phyloP scores from a whole-genome alignment of 495 filamentous ascomycete species.

The Polyplosphaeria fusca region DNA sequence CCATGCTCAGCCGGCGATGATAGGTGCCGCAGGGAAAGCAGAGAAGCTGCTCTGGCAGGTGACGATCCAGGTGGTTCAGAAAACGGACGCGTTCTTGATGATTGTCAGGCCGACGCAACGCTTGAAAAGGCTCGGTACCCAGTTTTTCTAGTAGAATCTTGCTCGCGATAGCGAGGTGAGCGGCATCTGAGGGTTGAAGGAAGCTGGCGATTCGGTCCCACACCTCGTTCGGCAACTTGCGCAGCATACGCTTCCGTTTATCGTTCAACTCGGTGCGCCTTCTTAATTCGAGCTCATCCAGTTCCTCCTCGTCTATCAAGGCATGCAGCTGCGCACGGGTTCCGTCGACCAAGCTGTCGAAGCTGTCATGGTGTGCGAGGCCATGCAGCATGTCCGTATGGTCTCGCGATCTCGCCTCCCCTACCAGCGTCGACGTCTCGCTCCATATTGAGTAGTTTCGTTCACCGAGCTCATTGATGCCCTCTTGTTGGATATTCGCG shows the following conservation, averaged over 20 bases:
- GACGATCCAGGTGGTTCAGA: constrained; percentile 46
- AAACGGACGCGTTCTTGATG: constrained; percentile 46
- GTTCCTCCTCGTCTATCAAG: not conserved
- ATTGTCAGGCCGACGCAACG: constrained; percentile 44
- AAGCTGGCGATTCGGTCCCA: constrained; percentile 47
- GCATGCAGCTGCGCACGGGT: not conserved
- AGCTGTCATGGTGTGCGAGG: constrained; percentile 11
- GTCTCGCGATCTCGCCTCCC: constrained; percentile 9
- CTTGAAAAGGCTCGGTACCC: constrained; percentile 38
- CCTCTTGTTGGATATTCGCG: not conserved
- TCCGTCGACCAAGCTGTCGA: constrained; percentile 7
- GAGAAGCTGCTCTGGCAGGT: constrained; percentile 52
- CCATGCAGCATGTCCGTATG: constrained; percentile 18
- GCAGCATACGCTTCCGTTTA: constrained; percentile 42
- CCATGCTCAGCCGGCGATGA: constrained; percentile 50
- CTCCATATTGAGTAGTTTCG: constrained; percentile 16
- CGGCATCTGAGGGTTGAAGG: constrained; percentile 47
- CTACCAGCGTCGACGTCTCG: constrained; percentile 17
- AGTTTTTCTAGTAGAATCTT: constrained; percentile 47
- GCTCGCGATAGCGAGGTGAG: constrained; percentile 49
- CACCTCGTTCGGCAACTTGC: constrained; percentile 44
- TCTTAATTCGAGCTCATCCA: not conserved
- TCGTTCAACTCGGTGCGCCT: not conserved
- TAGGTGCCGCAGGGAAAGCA: constrained; percentile 55
- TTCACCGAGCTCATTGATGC: constrained; percentile 14